Evolutionary conservation across 129 eudicot genomes (phyloP).

Genomic region (Tanacetum coccineum): DNA sequence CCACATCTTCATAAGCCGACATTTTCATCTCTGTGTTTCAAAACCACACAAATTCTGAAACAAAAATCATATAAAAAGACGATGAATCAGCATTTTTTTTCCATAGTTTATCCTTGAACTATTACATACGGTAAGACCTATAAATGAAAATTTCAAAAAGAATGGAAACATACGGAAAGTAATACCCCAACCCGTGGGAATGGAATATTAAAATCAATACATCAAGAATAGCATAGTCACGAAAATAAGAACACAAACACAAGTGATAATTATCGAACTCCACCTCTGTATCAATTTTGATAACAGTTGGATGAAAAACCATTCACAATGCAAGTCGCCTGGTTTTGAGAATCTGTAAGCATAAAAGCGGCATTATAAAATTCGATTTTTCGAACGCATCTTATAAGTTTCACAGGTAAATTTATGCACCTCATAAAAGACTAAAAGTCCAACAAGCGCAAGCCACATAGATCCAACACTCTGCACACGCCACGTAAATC

Average conservation of each 20-base stretch:
- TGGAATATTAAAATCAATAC: slow-evolving; percentile 71
- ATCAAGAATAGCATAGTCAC: slow-evolving; percentile 39
- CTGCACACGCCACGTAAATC: slow-evolving; percentile 91
- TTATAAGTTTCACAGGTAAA: not conserved
- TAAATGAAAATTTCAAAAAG: not conserved
- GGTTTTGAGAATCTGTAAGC: slow-evolving; percentile 66
- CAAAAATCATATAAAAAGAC: too few species aligned
- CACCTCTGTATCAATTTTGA: slow-evolving; percentile 38
- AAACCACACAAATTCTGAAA: too few species aligned
- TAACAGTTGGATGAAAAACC: too few species aligned
- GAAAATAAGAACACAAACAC: slow-evolving; percentile 33
- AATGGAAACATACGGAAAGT: slow-evolving; percentile 56
- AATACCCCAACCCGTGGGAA: slow-evolving; percentile 99
- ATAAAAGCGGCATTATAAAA: too few species aligned
- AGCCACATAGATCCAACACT: too few species aligned
- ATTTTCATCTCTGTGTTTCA: too few species aligned
- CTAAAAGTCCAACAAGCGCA: slow-evolving; percentile 57
- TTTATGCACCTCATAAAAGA: slow-evolving; percentile 66
- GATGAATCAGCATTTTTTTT: too few species aligned
- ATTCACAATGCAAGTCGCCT: slow-evolving; percentile 14
- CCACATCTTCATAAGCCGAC: too few species aligned
- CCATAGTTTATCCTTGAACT: too few species aligned
- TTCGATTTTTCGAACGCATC: not conserved
- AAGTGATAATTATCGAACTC: slow-evolving; percentile 15
- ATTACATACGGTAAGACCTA: not conserved